Conservation (phyloP, 1,284 basidiomycete genomes). For the Fomitopsis palustris region DNA sequence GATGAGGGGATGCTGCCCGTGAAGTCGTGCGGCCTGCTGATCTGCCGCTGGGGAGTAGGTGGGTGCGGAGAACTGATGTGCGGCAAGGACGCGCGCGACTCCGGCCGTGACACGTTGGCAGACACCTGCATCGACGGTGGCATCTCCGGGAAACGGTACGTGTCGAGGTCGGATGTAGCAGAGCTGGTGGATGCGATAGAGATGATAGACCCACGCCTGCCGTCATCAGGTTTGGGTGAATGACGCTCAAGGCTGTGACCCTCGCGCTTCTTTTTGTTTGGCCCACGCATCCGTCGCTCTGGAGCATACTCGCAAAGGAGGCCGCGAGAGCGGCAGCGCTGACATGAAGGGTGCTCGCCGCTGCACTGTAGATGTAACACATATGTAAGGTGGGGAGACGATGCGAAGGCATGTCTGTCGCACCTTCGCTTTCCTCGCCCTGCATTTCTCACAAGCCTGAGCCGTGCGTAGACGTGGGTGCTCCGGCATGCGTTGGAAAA, state of each 20-base stretch:
- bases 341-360: conserved; percentile 35
- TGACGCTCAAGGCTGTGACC: conserved; percentile 1
- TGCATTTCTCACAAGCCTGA: conserved; percentile 42
- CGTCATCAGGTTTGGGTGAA: not conserved
- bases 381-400: not conserved
- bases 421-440: conserved; percentile 42
- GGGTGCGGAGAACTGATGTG: not conserved
- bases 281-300: conserved; percentile 58
- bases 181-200: conserved; percentile 21
- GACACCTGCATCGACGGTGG: conserved; percentile 2
- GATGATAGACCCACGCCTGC: conserved; percentile 3
- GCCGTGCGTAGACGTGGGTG: conserved; percentile 49
- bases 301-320: conserved; percentile 44
- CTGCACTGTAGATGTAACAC: conserved; percentile 31
- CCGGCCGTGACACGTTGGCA: not conserved
- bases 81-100: not conserved
- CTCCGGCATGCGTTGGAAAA: conserved; percentile 57
- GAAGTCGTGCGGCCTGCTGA: not conserved
- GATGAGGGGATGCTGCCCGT: not conserved
- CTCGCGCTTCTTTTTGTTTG: conserved; percentile 47
- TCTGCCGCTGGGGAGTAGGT: not conserved
- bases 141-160: conserved; percentile 3
- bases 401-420: conserved; percentile 3
- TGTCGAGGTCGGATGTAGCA: conserved; percentile 11
- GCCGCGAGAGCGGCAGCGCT: conserved; percentile 33